Evolutionary conservation across 352 stramenopile genomes (phyloP), one percentile per base, ranked within the genome.

Genomic region (Phytopythium cucurbitacearum): DNA sequence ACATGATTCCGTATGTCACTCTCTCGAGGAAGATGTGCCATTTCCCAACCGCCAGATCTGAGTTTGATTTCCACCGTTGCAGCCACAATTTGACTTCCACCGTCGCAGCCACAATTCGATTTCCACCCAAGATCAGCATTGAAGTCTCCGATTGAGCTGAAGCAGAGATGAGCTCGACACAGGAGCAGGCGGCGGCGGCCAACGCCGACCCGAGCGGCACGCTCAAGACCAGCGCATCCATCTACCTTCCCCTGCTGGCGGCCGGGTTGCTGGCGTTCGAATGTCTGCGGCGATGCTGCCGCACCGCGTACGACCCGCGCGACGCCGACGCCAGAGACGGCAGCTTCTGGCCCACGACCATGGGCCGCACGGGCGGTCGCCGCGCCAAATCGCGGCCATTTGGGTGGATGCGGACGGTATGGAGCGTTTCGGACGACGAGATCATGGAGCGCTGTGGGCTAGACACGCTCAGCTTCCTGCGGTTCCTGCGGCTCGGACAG

Each of bases 391-490:
- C 32, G 21, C 49, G 53, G 15, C 51, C 60, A 0, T 91, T 93
- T 41, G 62, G 51, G n/a, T 91, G 83, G 80, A 67, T 90, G 49
- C 35, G 16, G 1, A 42, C 50, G 13, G 73, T 54, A 34, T 87
- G 74, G 40, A 51, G 56, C 21, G 65, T 76, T 9, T 65, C 73
- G 13, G 79, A 91, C 34, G 75, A 87, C 35, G 79, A 90, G 35
- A 68, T 91, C 32, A 35, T 93, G 40, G 66, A 85, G 45, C 68
- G 65, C 56, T 93, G 80, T 60, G 83, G 83, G 15, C 64, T 93
- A 39, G 83, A 93, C 51, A 90, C 78, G 35, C 64, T 91, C 40
- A 81, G 72, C 37, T 88, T 88, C 42, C 51, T 93, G 62, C 78
- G 83, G 36, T 76, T 90, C 42, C 57, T 90, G 62, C 65, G 71